These are phyloP conservation scores for Hansenula sp. DNA, from an alignment of 1,139 yeast genomes.

Conservation along the genomic window DNA sequence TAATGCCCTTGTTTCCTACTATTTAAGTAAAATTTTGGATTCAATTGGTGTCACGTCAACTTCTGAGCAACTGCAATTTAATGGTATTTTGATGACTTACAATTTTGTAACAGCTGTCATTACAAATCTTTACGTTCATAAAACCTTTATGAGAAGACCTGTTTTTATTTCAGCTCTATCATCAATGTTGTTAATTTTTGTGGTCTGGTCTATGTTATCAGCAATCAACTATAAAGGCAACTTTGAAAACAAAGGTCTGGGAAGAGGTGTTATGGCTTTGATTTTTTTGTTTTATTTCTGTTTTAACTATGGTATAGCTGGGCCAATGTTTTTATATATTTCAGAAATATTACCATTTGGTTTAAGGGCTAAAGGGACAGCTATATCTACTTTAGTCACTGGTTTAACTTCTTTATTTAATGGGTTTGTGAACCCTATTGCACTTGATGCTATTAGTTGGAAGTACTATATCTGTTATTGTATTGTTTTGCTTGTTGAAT, in stretches of 20 bases:
- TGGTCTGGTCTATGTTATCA: constrained; percentile 31
- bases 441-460: constrained; percentile 54
- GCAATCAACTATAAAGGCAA: constrained; percentile 23
- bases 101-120: constrained; percentile 8
- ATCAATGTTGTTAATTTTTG: constrained; percentile 22
- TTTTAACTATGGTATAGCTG: constrained; percentile 27
- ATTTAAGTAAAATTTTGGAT: constrained; percentile 28
- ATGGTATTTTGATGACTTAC: constrained; percentile 25
- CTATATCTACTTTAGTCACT: constrained; percentile 25
- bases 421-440: constrained; percentile 53
- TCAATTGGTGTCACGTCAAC: constrained; percentile 43
- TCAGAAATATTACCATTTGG: constrained; percentile 36
- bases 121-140: constrained; percentile 3
- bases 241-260: constrained; percentile 21
- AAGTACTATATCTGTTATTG: constrained; percentile 51
- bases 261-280: constrained; percentile 31
- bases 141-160: constrained; percentile 32
- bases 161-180: constrained; percentile 23
- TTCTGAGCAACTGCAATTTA: constrained; percentile 38
- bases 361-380: constrained; percentile 29
- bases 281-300: constrained; percentile 29
- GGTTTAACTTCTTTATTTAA: constrained; percentile 30
- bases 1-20: neutral
- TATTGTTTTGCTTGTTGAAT: constrained; percentile 33
- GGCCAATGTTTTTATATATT: constrained; percentile 28